Evolutionary conservation across 495 filamentous ascomycete species (phyloP).

Genomic region (Cercophora scortea): DNA sequence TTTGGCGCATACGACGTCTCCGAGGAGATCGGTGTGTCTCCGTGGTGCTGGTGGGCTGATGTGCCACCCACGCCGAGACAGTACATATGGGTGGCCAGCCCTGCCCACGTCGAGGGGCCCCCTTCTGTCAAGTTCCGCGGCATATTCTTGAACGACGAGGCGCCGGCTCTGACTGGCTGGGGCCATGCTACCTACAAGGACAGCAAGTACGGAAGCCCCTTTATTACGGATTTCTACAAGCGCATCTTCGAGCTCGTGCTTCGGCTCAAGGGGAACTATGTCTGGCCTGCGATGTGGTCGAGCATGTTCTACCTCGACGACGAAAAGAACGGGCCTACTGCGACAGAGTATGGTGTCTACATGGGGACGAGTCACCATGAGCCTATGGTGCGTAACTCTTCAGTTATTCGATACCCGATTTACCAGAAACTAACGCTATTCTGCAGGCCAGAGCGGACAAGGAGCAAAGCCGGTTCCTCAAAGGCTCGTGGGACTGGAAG

Average conservation of each 20-base stretch:
- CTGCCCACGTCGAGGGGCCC: constrained; percentile 38
- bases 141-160: constrained; percentile 66
- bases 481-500: constrained; percentile 51
- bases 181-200: constrained; percentile 28
- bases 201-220: constrained; percentile 39
- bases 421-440: background rate
- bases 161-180: constrained; percentile 55
- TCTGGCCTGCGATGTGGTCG: constrained; percentile 63
- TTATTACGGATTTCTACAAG: constrained; percentile 51
- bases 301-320: constrained; percentile 59
- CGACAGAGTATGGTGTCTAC: constrained; percentile 57
- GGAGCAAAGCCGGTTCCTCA: constrained; percentile 44
- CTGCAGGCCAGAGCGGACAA: constrained; percentile 44
- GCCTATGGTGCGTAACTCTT: constrained; percentile 35
- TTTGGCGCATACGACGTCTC: constrained; percentile 58
- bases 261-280: constrained; percentile 53
- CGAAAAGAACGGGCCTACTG: constrained; percentile 45
- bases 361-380: constrained; percentile 60
- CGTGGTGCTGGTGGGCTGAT: constrained; percentile 61
- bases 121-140: constrained; percentile 59
- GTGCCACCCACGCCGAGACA: constrained; percentile 40
- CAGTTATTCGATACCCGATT: background rate
- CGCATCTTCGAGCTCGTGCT: constrained; percentile 58
- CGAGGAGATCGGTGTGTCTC: constrained; percentile 57
- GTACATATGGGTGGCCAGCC: constrained; percentile 42